Percentiles rank a stretch among this genome's conserved stretches.
These are phyloP conservation scores for Oryza brachyantha DNA, from an alignment of 176 grass and related monocot species.

Conservation along the genomic window DNA sequence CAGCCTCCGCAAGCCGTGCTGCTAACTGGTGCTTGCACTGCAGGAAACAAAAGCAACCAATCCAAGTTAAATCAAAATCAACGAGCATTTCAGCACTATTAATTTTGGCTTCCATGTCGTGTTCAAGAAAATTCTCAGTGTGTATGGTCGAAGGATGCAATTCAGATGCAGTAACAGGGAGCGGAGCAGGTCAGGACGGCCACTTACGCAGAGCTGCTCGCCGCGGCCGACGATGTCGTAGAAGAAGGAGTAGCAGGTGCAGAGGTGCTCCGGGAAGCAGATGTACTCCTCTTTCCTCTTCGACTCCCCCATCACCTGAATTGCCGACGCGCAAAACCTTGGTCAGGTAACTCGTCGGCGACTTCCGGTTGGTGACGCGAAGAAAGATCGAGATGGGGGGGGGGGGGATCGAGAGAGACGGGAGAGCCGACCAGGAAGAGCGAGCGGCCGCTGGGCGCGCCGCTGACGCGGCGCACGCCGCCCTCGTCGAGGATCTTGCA, in stretches of 20 bases:
- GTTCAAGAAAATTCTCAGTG: background rate
- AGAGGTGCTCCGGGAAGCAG: constrained; percentile 90
- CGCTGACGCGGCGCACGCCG: constrained; percentile 66
- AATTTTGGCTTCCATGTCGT: background rate
- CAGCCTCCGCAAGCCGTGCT: constrained; percentile 80
- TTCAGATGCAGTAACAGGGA: background rate
- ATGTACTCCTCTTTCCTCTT: constrained; percentile 94
- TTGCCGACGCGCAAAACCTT: background rate
- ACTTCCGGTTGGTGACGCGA: background rate
- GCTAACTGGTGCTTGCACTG: constrained; percentile 98
- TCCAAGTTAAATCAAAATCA: background rate
- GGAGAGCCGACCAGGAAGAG: constrained; percentile 65
- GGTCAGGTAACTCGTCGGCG: background rate
- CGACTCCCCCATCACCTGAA: constrained; percentile 84
- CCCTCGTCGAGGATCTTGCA: constrained; percentile 84
- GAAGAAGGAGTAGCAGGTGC: constrained; percentile 96
- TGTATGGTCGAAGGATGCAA: background rate
- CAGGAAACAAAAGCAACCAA: background rate
- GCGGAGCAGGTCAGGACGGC: background rate
- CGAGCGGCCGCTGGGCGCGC: constrained; percentile 64
- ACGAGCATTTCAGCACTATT: background rate
- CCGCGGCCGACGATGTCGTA: constrained; percentile 82
- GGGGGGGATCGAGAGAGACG: background rate
- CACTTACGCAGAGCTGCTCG: constrained; percentile 74
- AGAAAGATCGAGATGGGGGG: background rate